A percentile compares a stretch with the other conserved stretches of the same genome.
phyloP scores from a whole-genome alignment of 371 early-diverging fungal species.

The Mucor irregularis region DNA sequence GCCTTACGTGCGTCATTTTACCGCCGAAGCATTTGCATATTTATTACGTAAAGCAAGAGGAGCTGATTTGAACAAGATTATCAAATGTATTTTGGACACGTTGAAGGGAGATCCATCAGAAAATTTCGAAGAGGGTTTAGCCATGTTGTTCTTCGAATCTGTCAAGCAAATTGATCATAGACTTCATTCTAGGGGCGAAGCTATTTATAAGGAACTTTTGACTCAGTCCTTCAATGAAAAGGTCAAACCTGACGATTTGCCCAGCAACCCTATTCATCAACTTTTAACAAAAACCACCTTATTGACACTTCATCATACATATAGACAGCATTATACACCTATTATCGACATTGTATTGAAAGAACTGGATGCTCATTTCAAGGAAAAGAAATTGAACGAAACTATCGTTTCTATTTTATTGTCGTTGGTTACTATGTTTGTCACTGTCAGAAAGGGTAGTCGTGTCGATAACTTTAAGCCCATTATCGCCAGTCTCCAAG shows the following conservation, averaged over 20 bases:
- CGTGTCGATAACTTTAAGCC: slow-evolving; percentile 55
- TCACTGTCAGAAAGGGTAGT: slow-evolving; percentile 59
- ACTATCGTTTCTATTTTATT: slow-evolving; percentile 41
- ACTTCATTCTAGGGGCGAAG: slow-evolving; percentile 58
- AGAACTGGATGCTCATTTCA: slow-evolving; percentile 37
- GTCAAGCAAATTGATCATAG: slow-evolving; percentile 67
- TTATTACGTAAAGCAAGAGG: slow-evolving; percentile 78
- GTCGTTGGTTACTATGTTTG: slow-evolving; percentile 48
- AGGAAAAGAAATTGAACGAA: slow-evolving; percentile 29
- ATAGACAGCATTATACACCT: slow-evolving; percentile 52
- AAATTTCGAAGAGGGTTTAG: slow-evolving; percentile 73
- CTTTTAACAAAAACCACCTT: slow-evolving; percentile 51
- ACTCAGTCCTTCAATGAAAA: slow-evolving; percentile 41
- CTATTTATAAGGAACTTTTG: slow-evolving; percentile 53
- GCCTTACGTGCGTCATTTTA: slow-evolving; percentile 83
- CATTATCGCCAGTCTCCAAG: slow-evolving; percentile 30
- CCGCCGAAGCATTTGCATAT: slow-evolving; percentile 91
- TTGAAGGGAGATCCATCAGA: slow-evolving; percentile 50
- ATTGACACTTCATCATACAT: slow-evolving; percentile 58
- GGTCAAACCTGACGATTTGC: slow-evolving; percentile 16
- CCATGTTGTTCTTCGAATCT: slow-evolving; percentile 79
- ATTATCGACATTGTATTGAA: slow-evolving; percentile 52
- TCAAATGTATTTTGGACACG: slow-evolving; percentile 60
- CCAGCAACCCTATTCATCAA: slow-evolving; percentile 22
- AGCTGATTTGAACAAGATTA: slow-evolving; percentile 54